phyloP scores from a whole-genome alignment of 1,284 basidiomycete species.

The Moesziomyces sp. region DNA sequence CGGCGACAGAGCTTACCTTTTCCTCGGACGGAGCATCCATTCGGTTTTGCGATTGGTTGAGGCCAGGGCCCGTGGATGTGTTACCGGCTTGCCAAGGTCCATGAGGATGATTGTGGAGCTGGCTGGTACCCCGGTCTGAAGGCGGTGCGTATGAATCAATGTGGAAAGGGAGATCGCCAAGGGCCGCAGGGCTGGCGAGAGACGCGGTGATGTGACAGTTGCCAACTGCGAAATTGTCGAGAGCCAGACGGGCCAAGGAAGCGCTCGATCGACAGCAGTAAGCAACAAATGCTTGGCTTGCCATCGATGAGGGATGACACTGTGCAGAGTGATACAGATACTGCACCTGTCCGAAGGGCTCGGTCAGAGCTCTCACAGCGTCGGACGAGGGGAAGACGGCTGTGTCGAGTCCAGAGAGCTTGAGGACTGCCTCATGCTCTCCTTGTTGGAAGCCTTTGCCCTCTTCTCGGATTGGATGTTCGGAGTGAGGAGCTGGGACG shows the following conservation, averaged over 20 bases:
- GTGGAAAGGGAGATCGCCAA: neutral
- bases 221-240: conserved; percentile 26
- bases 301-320: neutral
- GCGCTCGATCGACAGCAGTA: conserved; percentile 39
- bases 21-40: too few relatives aligned
- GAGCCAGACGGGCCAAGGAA: conserved; percentile 17
- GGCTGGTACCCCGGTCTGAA: too few relatives aligned
- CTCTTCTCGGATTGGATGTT: neutral
- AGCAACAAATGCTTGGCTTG: conserved; percentile 1
- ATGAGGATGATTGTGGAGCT: neutral
- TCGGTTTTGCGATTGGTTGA: too few relatives aligned
- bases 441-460: neutral
- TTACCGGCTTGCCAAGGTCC: neutral
- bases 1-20: too few relatives aligned
- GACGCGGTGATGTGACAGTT: conserved; percentile 10
- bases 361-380: conserved; percentile 29
- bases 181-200: neutral
- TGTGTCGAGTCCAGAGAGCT: conserved; percentile 19
- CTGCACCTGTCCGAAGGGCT: conserved; percentile 29
- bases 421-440: conserved; percentile 3
- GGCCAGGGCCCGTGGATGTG: too few relatives aligned
- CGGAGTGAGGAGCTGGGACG: too few relatives aligned
- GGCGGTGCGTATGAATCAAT: neutral
- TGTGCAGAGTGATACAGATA: neutral
- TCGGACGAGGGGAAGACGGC: conserved; percentile 15